Evolutionary conservation across 805 yeast species (phyloP), one percentile per base, ranked within the genome.

Genomic region (Phaffomyces opuntiae): DNA sequence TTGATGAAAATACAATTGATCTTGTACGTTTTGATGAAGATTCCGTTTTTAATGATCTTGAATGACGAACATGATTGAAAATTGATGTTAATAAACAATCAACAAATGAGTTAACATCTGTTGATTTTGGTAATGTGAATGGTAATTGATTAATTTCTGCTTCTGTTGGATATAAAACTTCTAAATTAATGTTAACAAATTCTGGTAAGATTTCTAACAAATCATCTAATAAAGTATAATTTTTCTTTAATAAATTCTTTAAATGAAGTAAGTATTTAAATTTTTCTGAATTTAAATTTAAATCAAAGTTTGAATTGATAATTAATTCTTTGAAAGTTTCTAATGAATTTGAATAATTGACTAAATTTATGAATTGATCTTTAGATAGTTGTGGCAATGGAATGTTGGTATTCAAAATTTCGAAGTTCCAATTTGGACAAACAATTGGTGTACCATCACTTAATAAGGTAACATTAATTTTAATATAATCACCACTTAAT

Each of bases 391-490:
- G 79, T 25, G 81, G 76, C 31, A 88, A 66, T 29, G 84, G 80
- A 26, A 87, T 59, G 13, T 70, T 73, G 29, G 85, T 74, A 9
- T 73, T 74, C 12, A 70, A 35, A 13, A 73, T 62, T 1, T 78
- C 69, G 42, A 85, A 65, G 31, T 76, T 67, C 76, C 84, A 76
- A 31, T 69, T 66, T 1, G 95, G 95, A 50, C 89, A 80, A 3
- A 86, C 86, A 24, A 91, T 76, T 0, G 96, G 91, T 0, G 91
- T 85, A 11, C 91, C 87, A 67, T 93, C 98, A 48, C 78, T 75
- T 21, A 91, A 72, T 27, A 84, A 61, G 48, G 87, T 84, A 2
- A 91, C 81, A 48, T 76, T 78, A 17, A 87, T 65, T 39, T 84
- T 75, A 37, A 81, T 70, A 60, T 88, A 93, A 45, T 78, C 81